Conservation (phyloP, 2,329 filamentous ascomycete genomes). For the Chrysoporthe deuterocubensis region DNA sequence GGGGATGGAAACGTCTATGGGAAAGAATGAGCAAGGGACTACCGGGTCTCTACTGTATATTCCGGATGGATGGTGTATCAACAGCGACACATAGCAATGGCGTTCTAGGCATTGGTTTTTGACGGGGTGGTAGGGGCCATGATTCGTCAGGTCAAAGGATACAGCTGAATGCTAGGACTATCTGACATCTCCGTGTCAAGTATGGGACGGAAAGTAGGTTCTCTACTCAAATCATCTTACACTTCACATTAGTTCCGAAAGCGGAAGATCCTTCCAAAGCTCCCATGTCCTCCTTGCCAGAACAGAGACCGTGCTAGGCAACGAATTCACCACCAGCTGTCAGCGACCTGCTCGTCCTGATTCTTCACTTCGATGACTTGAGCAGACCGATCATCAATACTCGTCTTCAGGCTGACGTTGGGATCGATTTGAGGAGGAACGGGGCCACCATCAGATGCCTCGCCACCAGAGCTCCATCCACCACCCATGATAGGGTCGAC, state of each 20-base stretch:
- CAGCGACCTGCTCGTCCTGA: background rate
- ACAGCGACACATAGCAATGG: slow-evolving; percentile 31
- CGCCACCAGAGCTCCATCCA: slow-evolving; percentile 39
- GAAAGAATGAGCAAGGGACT: slow-evolving; percentile 2
- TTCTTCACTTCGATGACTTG: background rate
- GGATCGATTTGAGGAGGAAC: slow-evolving; percentile 11
- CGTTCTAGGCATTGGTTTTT: slow-evolving; percentile 28
- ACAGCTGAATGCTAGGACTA: slow-evolving; percentile 18
- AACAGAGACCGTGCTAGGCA: background rate
- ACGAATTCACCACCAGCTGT: no score
- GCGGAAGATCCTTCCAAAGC: background rate
- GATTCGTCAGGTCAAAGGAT: slow-evolving; percentile 11
- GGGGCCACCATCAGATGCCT: slow-evolving; percentile 38
- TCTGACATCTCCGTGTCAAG: slow-evolving; percentile 12
- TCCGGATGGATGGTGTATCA: slow-evolving; percentile 22
- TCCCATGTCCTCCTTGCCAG: background rate
- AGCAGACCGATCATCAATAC: background rate
- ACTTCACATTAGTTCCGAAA: background rate
- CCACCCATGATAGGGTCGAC: slow-evolving; percentile 33
- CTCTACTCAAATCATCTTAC: slow-evolving; percentile 25
- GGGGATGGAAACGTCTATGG: background rate
- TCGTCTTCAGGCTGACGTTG: slow-evolving; percentile 3
- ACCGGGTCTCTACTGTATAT: slow-evolving; percentile 21
- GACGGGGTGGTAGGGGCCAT: background rate
- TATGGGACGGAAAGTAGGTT: slow-evolving; percentile 20